phyloP scores from a whole-genome alignment of 2,329 filamentous ascomycete species.

The Calonectria multiphialidica region DNA sequence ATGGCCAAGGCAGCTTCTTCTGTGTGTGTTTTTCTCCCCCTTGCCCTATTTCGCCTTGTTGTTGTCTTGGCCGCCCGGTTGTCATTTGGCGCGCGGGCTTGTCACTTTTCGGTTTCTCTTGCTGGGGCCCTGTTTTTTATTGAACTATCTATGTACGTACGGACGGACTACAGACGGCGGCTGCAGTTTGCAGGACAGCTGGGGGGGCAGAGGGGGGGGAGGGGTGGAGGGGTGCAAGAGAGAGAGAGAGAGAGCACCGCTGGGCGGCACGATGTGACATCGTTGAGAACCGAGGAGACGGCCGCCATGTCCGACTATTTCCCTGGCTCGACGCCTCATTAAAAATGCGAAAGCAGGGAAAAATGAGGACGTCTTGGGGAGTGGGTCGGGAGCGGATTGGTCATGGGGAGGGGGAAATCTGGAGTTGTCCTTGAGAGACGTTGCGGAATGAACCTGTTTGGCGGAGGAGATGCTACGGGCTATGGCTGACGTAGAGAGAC shows the following conservation, averaged over 20 bases:
- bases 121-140: neutral
- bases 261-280: constrained; percentile 4
- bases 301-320: neutral
- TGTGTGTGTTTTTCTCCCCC: no score
- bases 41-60: no score
- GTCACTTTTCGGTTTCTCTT: no score
- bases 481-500: no score
- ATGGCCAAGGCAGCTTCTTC: neutral
- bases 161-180: no score
- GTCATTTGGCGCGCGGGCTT: no score
- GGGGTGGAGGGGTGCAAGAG: neutral
- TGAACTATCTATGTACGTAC: no score
- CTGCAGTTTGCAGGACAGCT: neutral
- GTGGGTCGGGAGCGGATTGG: neutral
- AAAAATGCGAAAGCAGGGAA: no score
- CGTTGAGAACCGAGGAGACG: constrained; percentile 5
- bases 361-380: neutral
- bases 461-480: no score
- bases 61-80: no score
- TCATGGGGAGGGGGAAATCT: neutral
- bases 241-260: no score
- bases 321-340: neutral
- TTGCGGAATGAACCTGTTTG: no score
- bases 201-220: neutral
- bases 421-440: neutral